Base-by-base conservation (phyloP, 169 alveolate genomes). In the Theileria parva region DNA sequence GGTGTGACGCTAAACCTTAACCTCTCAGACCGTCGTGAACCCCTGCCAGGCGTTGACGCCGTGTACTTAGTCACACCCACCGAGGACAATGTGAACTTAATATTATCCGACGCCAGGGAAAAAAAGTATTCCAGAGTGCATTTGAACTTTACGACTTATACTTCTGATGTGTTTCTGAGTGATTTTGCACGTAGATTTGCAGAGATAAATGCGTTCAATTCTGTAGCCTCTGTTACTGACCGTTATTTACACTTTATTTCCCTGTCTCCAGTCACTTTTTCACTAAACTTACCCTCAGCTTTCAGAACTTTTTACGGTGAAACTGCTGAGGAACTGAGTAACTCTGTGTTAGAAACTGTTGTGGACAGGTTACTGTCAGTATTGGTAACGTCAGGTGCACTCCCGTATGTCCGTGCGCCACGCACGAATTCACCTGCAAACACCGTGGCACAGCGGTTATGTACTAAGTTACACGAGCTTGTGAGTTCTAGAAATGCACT, bases 21-120 rank as follows among this genome's bases (percentile, higher is more conserved):
- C 28, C 55, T 94, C 50, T 77, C 79, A 39, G 89, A 92, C 19
- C 83, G 80, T 66, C 85, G 93, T 51, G 86, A 85, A 15, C 51
- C 86, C 12, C 80, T 94, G 32, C 96, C 95, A 13, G 95, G 93
- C n/a, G 97, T 94, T 15, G 95, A 95, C 68, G 96, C 95, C 23
- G 87, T 94, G n/a, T 94, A 94, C 79, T 74, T 91, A 19, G 74
- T 91, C 37, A 87, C 79, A 17, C 88, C 87, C 19, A 85, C 74
- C 15, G 88, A 85, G 61, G 91, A 87, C 61, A 91, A 87, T 30
- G 63, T 91, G 48, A 89, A 78, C 27, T 69, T 71, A 57, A 86
- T 94, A 28, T 81, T 94, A n/a, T 79, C 79, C 48, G 97, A 95
- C 75, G 93, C 96, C 69, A 68, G 67, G 44, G 92, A 80, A 27